A percentile compares a stretch with the other conserved stretches of the same genome.
Evolutionary conservation across 129 eudicot species (phyloP).

Genomic region (Sambucus nigra): DNA sequence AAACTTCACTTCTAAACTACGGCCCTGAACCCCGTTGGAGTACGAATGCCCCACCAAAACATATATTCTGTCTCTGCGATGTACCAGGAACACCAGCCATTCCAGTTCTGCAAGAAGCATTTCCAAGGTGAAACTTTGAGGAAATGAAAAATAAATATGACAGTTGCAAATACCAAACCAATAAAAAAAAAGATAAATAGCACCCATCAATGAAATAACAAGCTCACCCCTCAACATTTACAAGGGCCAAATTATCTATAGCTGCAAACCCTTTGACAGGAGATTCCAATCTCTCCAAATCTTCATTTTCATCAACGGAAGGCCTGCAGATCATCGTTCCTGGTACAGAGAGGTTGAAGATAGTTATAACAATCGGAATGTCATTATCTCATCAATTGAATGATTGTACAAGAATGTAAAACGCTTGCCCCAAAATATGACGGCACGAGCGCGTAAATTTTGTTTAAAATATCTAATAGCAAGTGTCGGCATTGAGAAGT

Average conservation of each 20-base stretch:
- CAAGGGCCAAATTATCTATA: constrained; percentile 88
- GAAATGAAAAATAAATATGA: no score
- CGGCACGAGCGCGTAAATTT: constrained; percentile 31
- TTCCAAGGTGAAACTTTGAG: no score
- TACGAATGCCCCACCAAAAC: no score
- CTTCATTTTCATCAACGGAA: constrained; percentile 37
- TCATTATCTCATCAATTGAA: constrained; percentile 95
- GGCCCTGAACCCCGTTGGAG: no score
- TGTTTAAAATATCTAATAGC: constrained; percentile 9
- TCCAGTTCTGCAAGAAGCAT: no score
- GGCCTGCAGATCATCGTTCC: constrained; percentile 82
- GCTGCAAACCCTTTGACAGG: constrained; percentile 98
- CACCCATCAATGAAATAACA: constrained; percentile 7
- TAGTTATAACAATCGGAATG: constrained; percentile 88
- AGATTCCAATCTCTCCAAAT: constrained; percentile 35
- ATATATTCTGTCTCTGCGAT: no score
- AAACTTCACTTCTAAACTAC: no score
- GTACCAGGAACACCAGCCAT: no score
- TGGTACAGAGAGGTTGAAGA: constrained; percentile 93
- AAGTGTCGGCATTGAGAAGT: constrained; percentile 1
- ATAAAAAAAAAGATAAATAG: constrained; percentile 5
- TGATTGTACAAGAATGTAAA: constrained; percentile 93
- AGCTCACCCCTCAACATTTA: constrained; percentile 97
- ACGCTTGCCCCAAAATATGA: constrained; percentile 99
- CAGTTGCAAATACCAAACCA: no score